phyloP scores from a whole-genome alignment of 2,329 filamentous ascomycete genomes.

The Botrytis deweyae region DNA sequence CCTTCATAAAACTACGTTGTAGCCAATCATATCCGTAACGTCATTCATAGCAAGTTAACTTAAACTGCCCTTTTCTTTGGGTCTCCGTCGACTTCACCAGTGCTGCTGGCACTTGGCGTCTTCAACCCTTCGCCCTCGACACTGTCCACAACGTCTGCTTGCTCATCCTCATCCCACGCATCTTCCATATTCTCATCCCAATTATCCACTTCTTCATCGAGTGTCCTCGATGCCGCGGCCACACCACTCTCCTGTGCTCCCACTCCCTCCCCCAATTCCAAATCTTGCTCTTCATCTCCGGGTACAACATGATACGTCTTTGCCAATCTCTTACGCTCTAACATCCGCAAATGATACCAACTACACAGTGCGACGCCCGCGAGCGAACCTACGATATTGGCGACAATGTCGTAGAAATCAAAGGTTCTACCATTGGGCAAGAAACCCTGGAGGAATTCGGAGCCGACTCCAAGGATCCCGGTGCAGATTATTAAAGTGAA shows the following conservation, averaged over 20 bases:
- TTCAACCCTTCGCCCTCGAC: constrained; percentile 37
- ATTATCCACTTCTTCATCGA: constrained; percentile 86
- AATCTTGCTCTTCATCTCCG: constrained; percentile 59
- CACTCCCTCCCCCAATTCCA: constrained; percentile 69
- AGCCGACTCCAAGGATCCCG: constrained; percentile 65
- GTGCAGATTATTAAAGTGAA: constrained; percentile 81
- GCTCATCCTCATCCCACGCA: constrained; percentile 59
- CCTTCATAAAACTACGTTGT: constrained; percentile 1
- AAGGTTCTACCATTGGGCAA: constrained; percentile 70
- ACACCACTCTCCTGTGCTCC: constrained; percentile 64
- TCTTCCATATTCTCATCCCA: constrained; percentile 83
- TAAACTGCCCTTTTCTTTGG: constrained; percentile 38
- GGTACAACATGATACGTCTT: constrained; percentile 72
- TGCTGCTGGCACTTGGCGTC: constrained; percentile 41
- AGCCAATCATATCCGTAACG: constrained; percentile 17
- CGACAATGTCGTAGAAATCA: constrained; percentile 82
- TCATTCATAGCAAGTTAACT: constrained; percentile 37
- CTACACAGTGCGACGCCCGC: constrained; percentile 71
- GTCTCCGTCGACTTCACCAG: constrained; percentile 37
- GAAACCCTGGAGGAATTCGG: constrained; percentile 72
- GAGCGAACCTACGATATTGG: constrained; percentile 80
- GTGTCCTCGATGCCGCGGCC: constrained; percentile 44
- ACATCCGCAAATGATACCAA: constrained; percentile 95
- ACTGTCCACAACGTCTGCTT: constrained; percentile 29
- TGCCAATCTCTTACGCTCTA: constrained; percentile 76